A percentile compares a stretch with the other conserved stretches of the same genome.
These are phyloP conservation scores for Aspergillus bridgeri DNA, from an alignment of 495 filamentous ascomycete species.

Conservation along the genomic window DNA sequence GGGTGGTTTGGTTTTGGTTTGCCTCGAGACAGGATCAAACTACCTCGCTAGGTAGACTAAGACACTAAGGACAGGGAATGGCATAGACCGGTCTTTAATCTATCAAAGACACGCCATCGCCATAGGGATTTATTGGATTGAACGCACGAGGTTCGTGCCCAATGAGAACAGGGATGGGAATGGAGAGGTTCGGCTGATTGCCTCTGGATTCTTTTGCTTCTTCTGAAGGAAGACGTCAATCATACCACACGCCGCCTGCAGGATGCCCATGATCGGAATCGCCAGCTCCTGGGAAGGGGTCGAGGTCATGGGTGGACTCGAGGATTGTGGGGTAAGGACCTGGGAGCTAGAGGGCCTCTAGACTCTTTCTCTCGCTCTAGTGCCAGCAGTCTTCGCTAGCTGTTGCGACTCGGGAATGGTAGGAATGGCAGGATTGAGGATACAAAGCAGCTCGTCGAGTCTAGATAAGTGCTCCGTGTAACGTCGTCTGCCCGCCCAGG, in stretches of 20 bases:
- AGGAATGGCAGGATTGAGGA: too few relatives aligned
- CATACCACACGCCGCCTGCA: constrained; percentile 1
- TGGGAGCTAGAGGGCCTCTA: background rate
- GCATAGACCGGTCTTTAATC: background rate
- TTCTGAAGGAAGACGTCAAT: background rate
- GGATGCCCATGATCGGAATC: background rate
- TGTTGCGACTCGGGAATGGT: too few relatives aligned
- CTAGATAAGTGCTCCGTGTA: background rate
- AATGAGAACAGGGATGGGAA: constrained; percentile 16
- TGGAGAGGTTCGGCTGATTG: constrained; percentile 8
- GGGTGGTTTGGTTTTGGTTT: too few relatives aligned
- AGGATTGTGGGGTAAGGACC: background rate
- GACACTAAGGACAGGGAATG: too few relatives aligned
- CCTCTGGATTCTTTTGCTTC: background rate
- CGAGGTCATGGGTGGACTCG: background rate
- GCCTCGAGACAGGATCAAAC: constrained; percentile 10
- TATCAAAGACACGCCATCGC: background rate
- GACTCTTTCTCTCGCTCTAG: background rate
- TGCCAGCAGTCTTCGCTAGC: too few relatives aligned
- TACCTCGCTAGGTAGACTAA: too few relatives aligned
- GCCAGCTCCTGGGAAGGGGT: background rate
- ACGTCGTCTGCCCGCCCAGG: too few relatives aligned
- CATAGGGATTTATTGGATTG: constrained; percentile 9
- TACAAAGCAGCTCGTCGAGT: background rate
- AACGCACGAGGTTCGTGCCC: constrained; percentile 14